phyloP scores from a whole-genome alignment of 176 grass and related monocot species.

The Guadua angustifolia region DNA sequence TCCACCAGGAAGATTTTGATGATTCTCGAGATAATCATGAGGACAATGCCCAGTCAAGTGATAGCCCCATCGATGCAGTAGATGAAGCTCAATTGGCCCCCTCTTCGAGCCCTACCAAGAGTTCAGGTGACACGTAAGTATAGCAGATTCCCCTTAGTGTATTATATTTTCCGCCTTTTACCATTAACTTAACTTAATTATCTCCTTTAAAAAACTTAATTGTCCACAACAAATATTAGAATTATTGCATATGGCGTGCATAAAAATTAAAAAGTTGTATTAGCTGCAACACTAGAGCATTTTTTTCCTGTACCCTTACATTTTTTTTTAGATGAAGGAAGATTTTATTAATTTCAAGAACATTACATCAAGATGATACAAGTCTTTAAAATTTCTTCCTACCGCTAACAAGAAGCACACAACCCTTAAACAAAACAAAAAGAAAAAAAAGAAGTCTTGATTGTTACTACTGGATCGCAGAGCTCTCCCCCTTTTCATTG shows the following conservation, averaged over 20 bases:
- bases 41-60: conserved; percentile 43
- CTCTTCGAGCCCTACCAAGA: conserved; percentile 56
- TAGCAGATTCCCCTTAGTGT: neutral
- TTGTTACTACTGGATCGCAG: too few relatives aligned
- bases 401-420: too few relatives aligned
- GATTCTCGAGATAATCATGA: conserved; percentile 37
- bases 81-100: conserved; percentile 44
- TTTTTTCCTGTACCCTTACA: neutral
- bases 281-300: neutral
- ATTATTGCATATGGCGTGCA: conserved; percentile 7
- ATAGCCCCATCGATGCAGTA: conserved; percentile 31
- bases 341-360: too few relatives aligned
- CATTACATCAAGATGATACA: too few relatives aligned
- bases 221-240: conserved; percentile 29
- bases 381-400: too few relatives aligned
- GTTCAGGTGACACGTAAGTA: conserved; percentile 63
- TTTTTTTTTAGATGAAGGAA: too few relatives aligned
- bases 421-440: too few relatives aligned
- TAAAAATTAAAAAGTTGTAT: neutral
- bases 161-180: conserved; percentile 16
- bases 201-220: neutral
- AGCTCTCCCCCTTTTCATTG: too few relatives aligned
- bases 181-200: neutral
- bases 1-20: conserved; percentile 41
- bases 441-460: too few relatives aligned